Evolutionary conservation across 257 asterid genomes (phyloP), one percentile per base, ranked within the genome.

Genomic region (Craterostigma plantagineum): DNA sequence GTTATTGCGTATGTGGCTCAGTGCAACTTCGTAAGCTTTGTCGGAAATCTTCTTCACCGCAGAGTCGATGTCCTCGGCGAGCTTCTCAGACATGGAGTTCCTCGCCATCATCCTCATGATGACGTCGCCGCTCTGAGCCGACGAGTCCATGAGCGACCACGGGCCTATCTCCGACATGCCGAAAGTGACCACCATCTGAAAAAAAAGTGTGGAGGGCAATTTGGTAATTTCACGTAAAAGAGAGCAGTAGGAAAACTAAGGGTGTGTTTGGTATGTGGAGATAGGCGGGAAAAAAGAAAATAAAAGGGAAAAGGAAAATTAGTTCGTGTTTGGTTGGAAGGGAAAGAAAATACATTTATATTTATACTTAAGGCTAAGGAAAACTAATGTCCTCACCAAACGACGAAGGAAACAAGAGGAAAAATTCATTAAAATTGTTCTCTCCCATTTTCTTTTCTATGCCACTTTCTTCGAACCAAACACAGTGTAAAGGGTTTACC

Each of bases 81-180:
- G 97, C 73, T 39, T 86, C 56, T 86, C 98, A 0, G 98, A 87
- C 95, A 87, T 87, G 0, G 95, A 86, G 46, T 86, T 86, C 58
- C 96, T 65, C 3, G 96, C 94, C 96, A 81, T 86, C 96, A 86
- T 86, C 65, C 94, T 72, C 94, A 81, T 81, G 48, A 86, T 75
- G 46, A 86, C 77, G 51, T 86, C 96, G n/a, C 52, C 81, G 43
- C 91, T 73, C 56, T 86, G 96, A 13, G 68, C 76, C 1, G 79
- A 46, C 0, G 76, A 9, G 48, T 86, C 96, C 92, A 81, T 75
- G 42, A 86, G 79, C 3, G 94, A 81, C 96, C 96, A 86, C 0
- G 96, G 96, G 7, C 96, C 96, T 40, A 86, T 71, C 4, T 81
- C 94, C 0, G 96, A 86, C 96, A 86, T 81, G 45, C 94, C 96